Percentiles rank a stretch among this genome's conserved stretches.
Evolutionary conservation across 805 yeast genomes (phyloP).

Genomic region (Zygosaccharomyces kombuchaensis): DNA sequence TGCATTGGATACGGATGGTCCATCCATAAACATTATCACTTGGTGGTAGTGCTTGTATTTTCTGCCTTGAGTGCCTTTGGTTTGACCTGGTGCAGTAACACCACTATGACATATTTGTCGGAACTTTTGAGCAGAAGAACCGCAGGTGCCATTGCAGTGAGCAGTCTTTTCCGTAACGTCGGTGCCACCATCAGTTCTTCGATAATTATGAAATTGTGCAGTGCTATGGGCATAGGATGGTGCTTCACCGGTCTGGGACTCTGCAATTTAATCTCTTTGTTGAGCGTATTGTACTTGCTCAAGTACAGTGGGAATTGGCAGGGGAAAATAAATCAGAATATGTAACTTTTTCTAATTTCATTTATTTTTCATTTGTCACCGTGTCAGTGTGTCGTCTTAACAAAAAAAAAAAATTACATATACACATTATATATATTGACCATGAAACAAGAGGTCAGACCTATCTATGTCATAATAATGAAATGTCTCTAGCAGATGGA

Average conservation of each 20-base stretch:
- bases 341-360: not conserved
- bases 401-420: not conserved
- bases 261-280: constrained; percentile 28
- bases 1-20: constrained; percentile 53
- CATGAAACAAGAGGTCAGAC: too few relatives aligned
- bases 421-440: too few relatives aligned
- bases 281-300: constrained; percentile 23
- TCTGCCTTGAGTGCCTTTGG: constrained; percentile 49
- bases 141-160: constrained; percentile 51
- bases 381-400: not conserved
- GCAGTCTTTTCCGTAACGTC: constrained; percentile 48
- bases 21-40: constrained; percentile 37
- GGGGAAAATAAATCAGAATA: constrained; percentile 1
- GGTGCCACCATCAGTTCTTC: constrained; percentile 54
- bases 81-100: constrained; percentile 51
- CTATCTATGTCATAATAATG: too few relatives aligned
- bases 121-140: constrained; percentile 48
- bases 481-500: too few relatives aligned
- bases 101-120: constrained; percentile 50
- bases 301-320: constrained; percentile 20
- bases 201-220: constrained; percentile 36
- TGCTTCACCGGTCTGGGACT: constrained; percentile 50
- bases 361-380: not conserved
- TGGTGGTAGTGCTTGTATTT: constrained; percentile 41
- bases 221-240: constrained; percentile 48